A percentile compares a stretch with the other conserved stretches of the same genome.
These are phyloP conservation scores for Nicotiana noctiflora DNA, from an alignment of 257 asterid species.

Conservation along the genomic window DNA sequence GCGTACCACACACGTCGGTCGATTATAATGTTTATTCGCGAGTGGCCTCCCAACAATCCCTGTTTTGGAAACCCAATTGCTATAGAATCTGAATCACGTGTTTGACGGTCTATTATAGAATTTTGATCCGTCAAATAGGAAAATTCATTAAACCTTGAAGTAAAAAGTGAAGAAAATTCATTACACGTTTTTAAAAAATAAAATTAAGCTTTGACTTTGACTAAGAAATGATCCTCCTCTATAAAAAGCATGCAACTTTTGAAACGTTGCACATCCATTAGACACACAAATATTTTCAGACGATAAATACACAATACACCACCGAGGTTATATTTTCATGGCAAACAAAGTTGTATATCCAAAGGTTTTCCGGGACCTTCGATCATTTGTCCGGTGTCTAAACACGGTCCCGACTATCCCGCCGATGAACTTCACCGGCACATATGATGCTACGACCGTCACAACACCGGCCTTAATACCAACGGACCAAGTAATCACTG, in stretches of 20 bases:
- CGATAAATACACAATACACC: neutral
- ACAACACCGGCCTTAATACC: neutral
- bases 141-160: neutral
- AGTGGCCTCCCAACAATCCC: neutral
- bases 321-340: neutral
- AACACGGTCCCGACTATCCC: constrained; percentile 32
- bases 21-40: neutral
- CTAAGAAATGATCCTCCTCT: neutral
- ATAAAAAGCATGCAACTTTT: neutral
- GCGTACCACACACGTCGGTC: neutral
- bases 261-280: neutral
- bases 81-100: neutral
- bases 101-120: neutral
- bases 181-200: neutral
- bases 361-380: constrained; percentile 29
- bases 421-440: constrained; percentile 15
- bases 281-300: neutral
- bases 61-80: neutral
- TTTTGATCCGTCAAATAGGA: neutral
- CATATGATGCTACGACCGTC: neutral
- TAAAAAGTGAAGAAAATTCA: neutral
- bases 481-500: neutral
- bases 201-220: neutral
- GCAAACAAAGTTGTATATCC: constrained; percentile 17
- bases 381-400: constrained; percentile 22